Conservation (phyloP, 106 monocot genomes). For the Allium sativum region DNA sequence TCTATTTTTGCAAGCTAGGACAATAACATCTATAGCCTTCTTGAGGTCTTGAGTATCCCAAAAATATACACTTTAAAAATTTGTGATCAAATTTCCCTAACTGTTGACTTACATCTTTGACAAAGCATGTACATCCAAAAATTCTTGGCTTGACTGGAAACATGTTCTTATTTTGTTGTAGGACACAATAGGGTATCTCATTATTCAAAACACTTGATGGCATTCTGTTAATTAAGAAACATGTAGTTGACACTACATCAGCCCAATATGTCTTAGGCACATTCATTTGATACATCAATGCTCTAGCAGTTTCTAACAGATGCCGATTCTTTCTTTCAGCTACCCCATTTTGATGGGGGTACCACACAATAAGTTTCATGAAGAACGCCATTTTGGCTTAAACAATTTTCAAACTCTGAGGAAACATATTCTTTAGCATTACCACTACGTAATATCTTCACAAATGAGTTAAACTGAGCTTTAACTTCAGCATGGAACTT, state of each 20-base stretch:
- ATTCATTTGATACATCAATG: conserved; percentile 6
- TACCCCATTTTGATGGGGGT: conserved; percentile 15
- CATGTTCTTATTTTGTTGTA: background rate
- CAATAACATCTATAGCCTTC: conserved; percentile 1
- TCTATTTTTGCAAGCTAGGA: background rate
- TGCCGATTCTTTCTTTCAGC: conserved; percentile 12
- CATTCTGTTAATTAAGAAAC: conserved; percentile 8
- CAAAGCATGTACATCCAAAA: conserved; percentile 2
- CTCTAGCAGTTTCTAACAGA: conserved; percentile 2
- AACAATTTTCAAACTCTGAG: background rate
- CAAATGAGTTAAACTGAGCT: background rate
- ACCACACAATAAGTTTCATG: conserved; percentile 12
- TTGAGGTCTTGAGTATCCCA: conserved; percentile 1
- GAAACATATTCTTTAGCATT: conserved; percentile 10
- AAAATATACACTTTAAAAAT: background rate
- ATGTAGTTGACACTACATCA: conserved; percentile 1
- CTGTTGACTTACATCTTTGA: background rate
- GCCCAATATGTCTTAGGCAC: conserved; percentile 7
- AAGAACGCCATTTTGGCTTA: background rate
- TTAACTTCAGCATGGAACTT: background rate
- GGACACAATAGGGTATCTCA: background rate
- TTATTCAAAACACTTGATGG: background rate
- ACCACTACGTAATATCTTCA: conserved; percentile 4
- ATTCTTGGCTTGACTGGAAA: background rate
- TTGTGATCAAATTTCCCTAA: conserved; percentile 2